phyloP scores from a whole-genome alignment of 805 yeast genomes.

The Nakazawaea holstii region DNA sequence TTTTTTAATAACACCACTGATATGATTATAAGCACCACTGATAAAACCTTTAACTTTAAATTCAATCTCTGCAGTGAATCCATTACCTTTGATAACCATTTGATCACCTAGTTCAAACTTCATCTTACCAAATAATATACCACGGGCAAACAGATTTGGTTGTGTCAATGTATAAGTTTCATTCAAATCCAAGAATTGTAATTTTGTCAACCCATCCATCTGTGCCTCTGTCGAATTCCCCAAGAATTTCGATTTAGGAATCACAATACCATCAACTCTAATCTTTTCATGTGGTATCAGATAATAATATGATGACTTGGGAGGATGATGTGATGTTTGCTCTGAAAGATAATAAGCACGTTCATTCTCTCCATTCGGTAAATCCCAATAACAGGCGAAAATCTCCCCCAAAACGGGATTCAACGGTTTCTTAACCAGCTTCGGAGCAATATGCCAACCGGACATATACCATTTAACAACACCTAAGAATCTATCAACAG shows the following conservation, averaged over 20 bases:
- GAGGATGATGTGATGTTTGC: conserved; percentile 98
- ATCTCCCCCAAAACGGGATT: conserved; percentile 93
- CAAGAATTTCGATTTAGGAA: conserved; percentile 82
- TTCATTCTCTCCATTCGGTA: conserved; percentile 53
- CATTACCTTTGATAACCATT: conserved; percentile 64
- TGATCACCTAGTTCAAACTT: conserved; percentile 92
- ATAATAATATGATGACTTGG: conserved; percentile 90
- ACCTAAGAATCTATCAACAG: conserved; percentile 61
- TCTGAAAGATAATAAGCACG: conserved; percentile 69
- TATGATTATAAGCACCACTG: conserved; percentile 86
- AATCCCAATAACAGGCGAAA: conserved; percentile 89
- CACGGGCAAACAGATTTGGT: conserved; percentile 94
- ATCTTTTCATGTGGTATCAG: conserved; percentile 75
- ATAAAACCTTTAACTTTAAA: conserved; percentile 94
- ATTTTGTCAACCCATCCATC: conserved; percentile 85
- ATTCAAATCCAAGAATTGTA: conserved; percentile 58
- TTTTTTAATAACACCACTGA: conserved; percentile 64
- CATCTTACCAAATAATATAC: conserved; percentile 85
- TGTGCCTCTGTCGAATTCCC: conserved; percentile 97
- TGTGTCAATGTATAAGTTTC: conserved; percentile 74
- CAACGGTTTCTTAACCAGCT: conserved; percentile 95
- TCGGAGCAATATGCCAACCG: conserved; percentile 98
- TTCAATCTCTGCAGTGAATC: conserved; percentile 74
- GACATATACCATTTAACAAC: conserved; percentile 88
- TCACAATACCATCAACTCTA: conserved; percentile 81